These are phyloP conservation scores for Tylopilus cervinicoccineus DNA, from an alignment of 768 basidiomycete genomes.

Conservation along the genomic window DNA sequence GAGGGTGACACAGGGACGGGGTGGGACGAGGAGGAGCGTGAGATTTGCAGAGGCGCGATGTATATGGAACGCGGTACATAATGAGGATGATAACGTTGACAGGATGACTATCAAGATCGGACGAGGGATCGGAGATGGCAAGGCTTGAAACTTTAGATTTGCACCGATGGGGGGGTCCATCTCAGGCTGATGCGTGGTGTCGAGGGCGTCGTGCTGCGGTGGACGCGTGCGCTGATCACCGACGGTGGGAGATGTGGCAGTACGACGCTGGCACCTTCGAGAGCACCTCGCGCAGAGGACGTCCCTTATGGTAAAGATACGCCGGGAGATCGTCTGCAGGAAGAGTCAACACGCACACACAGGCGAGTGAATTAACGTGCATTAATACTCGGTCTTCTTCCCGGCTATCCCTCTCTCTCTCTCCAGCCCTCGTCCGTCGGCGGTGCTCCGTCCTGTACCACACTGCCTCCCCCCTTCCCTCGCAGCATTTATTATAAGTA, in stretches of 20 bases:
- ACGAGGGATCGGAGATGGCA: constrained; percentile 29
- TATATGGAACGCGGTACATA: constrained; percentile 23
- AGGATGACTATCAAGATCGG: constrained; percentile 24
- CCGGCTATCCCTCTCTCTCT: constrained; percentile 1
- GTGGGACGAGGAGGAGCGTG: constrained; percentile 20
- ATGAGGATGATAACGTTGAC: constrained; percentile 32
- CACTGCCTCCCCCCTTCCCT: not conserved
- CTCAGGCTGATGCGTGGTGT: constrained; percentile 9
- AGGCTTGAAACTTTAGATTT: constrained; percentile 31
- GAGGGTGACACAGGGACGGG: no score
- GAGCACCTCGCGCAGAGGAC: constrained; percentile 24
- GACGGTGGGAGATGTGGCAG: constrained; percentile 23
- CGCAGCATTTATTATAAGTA: constrained; percentile 15
- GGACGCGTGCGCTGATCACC: constrained; percentile 27
- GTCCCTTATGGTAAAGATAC: constrained; percentile 29
- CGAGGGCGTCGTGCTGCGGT: not conserved
- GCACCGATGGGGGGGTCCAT: constrained; percentile 20
- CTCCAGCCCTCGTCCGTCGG: constrained; percentile 8
- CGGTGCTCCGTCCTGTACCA: constrained; percentile 16
- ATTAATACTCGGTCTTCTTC: constrained; percentile 20
- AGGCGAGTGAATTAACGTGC: constrained; percentile 19
- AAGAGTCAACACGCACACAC: constrained; percentile 31
- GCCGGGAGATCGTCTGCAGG: constrained; percentile 26
- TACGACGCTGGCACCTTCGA: constrained; percentile 7
- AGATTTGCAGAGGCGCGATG: constrained; percentile 24